Conservation (phyloP, 305 asterid species). For the Solanum hybrid region DNA sequence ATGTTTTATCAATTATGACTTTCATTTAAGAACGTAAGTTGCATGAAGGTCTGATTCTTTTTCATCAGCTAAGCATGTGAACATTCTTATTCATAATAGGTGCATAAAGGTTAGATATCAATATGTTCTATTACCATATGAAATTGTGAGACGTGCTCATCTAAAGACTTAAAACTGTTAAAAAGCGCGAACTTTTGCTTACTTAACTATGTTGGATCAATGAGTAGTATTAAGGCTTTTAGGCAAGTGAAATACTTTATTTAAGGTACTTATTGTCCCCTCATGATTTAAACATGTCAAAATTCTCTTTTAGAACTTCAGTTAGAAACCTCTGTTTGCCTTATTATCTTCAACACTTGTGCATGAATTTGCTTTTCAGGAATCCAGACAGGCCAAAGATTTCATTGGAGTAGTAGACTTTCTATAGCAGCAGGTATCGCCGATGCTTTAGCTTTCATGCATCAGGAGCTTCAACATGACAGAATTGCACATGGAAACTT, state of each 20-base stretch:
- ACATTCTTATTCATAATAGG: background rate
- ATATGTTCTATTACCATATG: background rate
- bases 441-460: constrained; percentile 20
- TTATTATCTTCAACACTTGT: background rate
- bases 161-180: background rate
- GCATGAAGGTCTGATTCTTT: background rate
- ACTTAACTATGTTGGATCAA: background rate
- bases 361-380: constrained; percentile 19
- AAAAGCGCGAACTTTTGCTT: background rate
- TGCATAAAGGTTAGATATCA: background rate
- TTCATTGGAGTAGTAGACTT: constrained; percentile 57
- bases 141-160: background rate
- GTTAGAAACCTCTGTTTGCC: background rate
- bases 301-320: background rate
- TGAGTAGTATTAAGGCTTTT: background rate
- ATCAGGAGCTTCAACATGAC: constrained; percentile 19
- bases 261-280: background rate
- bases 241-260: background rate
- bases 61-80: background rate
- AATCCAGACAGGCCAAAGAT: constrained; percentile 15
- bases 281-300: background rate
- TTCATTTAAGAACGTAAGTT: background rate
- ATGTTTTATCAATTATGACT: background rate
- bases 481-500: constrained; percentile 68
- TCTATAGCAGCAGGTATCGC: constrained; percentile 41